Evolutionary conservation across 345 rosid species (phyloP), one percentile per base, ranked within the genome.

Genomic region (Clarkia xantiana): DNA sequence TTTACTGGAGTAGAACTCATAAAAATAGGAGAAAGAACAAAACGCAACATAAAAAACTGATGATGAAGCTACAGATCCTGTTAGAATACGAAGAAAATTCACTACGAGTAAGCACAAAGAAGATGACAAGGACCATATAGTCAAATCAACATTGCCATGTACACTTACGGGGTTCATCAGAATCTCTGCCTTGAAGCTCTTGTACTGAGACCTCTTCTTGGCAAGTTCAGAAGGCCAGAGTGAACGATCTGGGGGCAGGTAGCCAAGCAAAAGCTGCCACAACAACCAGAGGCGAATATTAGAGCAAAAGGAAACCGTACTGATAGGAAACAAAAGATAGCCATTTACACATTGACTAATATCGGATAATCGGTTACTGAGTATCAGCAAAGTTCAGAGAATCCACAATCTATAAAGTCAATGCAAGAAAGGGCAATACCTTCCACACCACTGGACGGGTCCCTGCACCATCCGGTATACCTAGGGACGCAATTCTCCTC

Each of bases 171-270:
- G 97, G 50, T 86, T 86, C 84, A 79, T 79, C 63, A 90, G 67
- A 62, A 90, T 86, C 60, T 90, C 97, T 1, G 79, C 84, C 64
- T 81, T 90, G 51, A 86, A 84, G 58, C 75, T 84, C 71, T 62
- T 86, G 81, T 90, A 90, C 62, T 90, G 97, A 11, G 84, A 76
- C 65, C 97, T 79, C 72, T 83, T 90, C 83, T 81, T 90, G 18
- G 84, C 74, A 67, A 90, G 68, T 64, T 90, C 96, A 49, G 81
- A 66, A 1, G 75, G 62, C 96, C 97, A 90, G 14, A 79, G 71
- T 6, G 68, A 70, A 4, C 89, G 89, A 67, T 90, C 97, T 15
- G 86, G 77, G 5, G 96, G 82, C 51, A 90, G 55, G 71, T 83
- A 90, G 18, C 86, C 83, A 57, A 90, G 62, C 62, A 90, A 76